Evolutionary conservation across 192 early-diverging fungal genomes (phyloP), one percentile per base, ranked within the genome.

Genomic region (Entomortierella beljakovae): DNA sequence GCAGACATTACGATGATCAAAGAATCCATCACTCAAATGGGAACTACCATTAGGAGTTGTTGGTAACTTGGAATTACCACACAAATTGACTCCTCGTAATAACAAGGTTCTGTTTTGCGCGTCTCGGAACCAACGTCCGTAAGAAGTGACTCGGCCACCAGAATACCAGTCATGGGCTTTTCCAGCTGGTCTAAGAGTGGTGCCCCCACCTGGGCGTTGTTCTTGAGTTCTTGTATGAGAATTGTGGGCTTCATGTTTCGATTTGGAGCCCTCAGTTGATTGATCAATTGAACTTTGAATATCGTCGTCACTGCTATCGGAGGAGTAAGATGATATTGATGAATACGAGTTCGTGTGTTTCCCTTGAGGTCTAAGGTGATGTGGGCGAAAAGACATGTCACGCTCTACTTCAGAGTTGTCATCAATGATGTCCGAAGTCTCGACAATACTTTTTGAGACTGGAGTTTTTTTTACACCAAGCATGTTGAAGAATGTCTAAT

Each of bases 11-110:
- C 82, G 72, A 71, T 94, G 93, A 57, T 93, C 86, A 67, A 89
- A 92, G 63, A 95, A 91, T 2, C 84, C 82, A 11, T 90, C 81
- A 10, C 70, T 77, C 18, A 90, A 70, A 76, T 93, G 90, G 8
- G 89, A 88, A 10, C 86, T 86, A 9, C 88, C 88, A 34, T 89
- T 82, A n/a, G 93, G 91, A 20, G 58, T 83, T 0, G 88, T 92
- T 1, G 94, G 94, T 16, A 94, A 79, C 72, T 95, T 95, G 2
- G 87, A 90, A 38, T 90, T 90, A 29, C 92, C 93, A 51, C 91
- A 93, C 18, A 94, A 35, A 61, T 95, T 95, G 51, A 95, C 92
- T 35, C 93, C 94, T 18, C 94, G 88, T 56, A 94, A 71, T 42
- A 92, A 51, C 26, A 91, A 35, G 2, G 85, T 89, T 57, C 85